Evolutionary conservation across 2,329 filamentous ascomycete genomes (phyloP), one percentile per base, ranked within the genome.

Genomic region (Trichoderma semiorbis): DNA sequence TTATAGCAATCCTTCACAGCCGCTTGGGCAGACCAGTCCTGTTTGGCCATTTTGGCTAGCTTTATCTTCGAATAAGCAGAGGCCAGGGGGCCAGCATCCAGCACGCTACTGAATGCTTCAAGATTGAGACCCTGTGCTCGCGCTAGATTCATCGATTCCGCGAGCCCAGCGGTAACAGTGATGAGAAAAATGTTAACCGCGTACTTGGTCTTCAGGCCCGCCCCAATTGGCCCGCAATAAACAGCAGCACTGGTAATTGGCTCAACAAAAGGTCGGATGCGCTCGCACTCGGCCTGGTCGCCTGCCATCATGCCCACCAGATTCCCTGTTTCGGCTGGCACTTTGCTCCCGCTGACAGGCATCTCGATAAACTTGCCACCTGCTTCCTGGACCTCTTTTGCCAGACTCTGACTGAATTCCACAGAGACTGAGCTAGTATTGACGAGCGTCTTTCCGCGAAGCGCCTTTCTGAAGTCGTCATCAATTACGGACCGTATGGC

Each of bases 221-320:
- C 73, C 8, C 78, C 80, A 21, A 81, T 75, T 1, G 76, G 77
- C 1, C 79, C 80, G 66, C 79, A 81, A 73, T 80, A 80, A 7
- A 81, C 69, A 8, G 80, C 78, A 4, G 77, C 74, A 12, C 64
- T 75, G 3, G 79, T 80, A 8, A 81, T 75, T 7, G 77, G 74
- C 39, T 78, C 73, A 1, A 75, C 58, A 6, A 74, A 72, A 3
- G 75, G 76, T 32, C 70, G 72, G 60, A 80, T 75, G 2, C 74
- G 67, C 64, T 78, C 74, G 8, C 75, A 76, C 2, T 77, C 73
- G 14, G 47, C 72, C 12, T 55, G 65, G 36, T 79, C 77, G 6
- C 79, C 79, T 14, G 78, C 79, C 50, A 81, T 75, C 75, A 81
- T 78, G 39, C 78, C 79, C 24, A 81, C 78, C 8, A 80, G 76